phyloP scores from a whole-genome alignment of 352 stramenopile genomes.

The Phytophthora nicotianae region DNA sequence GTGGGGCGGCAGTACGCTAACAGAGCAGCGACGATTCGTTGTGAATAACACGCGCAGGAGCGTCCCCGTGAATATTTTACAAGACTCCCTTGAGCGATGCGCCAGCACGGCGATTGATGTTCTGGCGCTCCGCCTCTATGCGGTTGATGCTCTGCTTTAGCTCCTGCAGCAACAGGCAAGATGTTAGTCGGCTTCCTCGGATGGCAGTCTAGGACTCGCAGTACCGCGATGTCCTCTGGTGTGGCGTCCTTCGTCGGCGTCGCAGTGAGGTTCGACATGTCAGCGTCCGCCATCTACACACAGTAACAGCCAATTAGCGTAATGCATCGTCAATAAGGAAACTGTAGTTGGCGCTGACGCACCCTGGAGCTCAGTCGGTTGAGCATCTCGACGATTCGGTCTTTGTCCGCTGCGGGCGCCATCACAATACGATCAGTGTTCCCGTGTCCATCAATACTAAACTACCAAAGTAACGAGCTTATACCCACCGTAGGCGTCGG shows the following conservation, averaged over 20 bases:
- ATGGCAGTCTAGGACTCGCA: not conserved
- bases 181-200: not conserved
- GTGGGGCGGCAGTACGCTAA: slow-evolving; percentile 11
- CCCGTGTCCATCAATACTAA: not conserved
- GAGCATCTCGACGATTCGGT: slow-evolving; percentile 88
- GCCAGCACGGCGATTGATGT: slow-evolving; percentile 74
- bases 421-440: not conserved
- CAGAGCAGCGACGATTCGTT: slow-evolving; percentile 10
- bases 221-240: slow-evolving; percentile 72
- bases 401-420: slow-evolving; percentile 69
- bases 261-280: slow-evolving; percentile 89
- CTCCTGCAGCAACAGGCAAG: slow-evolving; percentile 40
- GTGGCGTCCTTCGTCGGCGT: slow-evolving; percentile 79
- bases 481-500: slow-evolving; percentile 74
- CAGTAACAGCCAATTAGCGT: slow-evolving; percentile 1
- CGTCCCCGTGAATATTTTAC: slow-evolving; percentile 45
- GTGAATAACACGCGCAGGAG: slow-evolving; percentile 15
- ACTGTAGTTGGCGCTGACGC: not conserved
- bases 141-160: slow-evolving; percentile 78
- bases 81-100: slow-evolving; percentile 82
- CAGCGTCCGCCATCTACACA: slow-evolving; percentile 78
- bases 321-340: not conserved
- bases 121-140: slow-evolving; percentile 82
- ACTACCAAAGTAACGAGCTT: not conserved
- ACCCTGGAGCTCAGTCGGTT: slow-evolving; percentile 86